phyloP scores from a whole-genome alignment of 225 moss, liverwort and hornwort species.

The Ulota crispa region DNA sequence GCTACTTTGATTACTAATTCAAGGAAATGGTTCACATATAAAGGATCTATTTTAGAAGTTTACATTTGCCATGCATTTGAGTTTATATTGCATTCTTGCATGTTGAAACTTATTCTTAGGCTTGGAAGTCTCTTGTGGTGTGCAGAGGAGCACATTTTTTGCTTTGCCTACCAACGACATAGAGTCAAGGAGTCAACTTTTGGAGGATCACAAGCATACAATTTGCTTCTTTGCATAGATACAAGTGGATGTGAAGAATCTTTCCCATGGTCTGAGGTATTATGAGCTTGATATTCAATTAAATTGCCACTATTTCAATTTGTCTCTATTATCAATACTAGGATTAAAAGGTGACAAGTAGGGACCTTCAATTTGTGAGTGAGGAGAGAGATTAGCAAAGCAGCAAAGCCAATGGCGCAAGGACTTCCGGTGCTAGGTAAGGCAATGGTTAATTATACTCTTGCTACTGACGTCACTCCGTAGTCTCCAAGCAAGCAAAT shows the following conservation, averaged over 20 bases:
- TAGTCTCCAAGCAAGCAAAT: constrained; percentile 28
- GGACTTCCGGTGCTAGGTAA: constrained; percentile 48
- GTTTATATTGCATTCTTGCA: not conserved
- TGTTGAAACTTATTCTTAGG: constrained; percentile 1
- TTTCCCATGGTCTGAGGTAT: constrained; percentile 84
- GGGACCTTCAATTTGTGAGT: constrained; percentile 75
- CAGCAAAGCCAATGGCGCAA: constrained; percentile 39
- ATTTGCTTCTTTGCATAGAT: constrained; percentile 67
- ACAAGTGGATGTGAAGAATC: constrained; percentile 67
- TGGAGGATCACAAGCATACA: constrained; percentile 56
- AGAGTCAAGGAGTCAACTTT: constrained; percentile 73
- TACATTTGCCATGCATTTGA: not conserved
- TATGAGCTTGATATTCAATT: no score
- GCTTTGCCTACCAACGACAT: constrained; percentile 66
- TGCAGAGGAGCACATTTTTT: constrained; percentile 86
- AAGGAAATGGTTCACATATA: constrained; percentile 73
- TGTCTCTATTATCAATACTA: constrained; percentile 26
- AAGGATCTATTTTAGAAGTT: not conserved
- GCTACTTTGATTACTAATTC: constrained; percentile 60
- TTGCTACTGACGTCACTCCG: constrained; percentile 26
- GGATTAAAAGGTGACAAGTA: constrained; percentile 56
- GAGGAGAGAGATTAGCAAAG: constrained; percentile 74
- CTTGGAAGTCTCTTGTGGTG: constrained; percentile 46
- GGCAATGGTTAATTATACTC: constrained; percentile 50
- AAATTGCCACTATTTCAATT: no score